These are phyloP conservation scores for Hanseniaspora gamundiae DNA, from an alignment of 1,139 yeast genomes.

Conservation along the genomic window DNA sequence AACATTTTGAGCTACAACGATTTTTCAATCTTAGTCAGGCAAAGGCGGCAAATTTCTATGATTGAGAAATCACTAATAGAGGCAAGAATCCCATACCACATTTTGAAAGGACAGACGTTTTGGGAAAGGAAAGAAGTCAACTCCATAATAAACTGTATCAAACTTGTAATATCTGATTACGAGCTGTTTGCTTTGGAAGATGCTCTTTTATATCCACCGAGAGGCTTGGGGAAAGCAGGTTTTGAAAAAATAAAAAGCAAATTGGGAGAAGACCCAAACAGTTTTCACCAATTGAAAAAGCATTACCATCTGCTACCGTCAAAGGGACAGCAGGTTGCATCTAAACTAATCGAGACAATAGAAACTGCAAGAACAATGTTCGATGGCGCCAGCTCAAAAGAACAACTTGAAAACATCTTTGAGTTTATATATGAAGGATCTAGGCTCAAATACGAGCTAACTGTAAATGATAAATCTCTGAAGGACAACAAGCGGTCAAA, in stretches of 20 bases:
- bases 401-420: conserved; percentile 14
- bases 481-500: conserved; percentile 14
- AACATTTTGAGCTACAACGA: conserved; percentile 39
- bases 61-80: conserved; percentile 52
- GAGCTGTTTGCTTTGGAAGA: conserved; percentile 51
- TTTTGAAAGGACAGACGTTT: conserved; percentile 63
- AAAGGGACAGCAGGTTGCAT: conserved; percentile 15
- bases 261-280: conserved; percentile 11
- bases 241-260: conserved; percentile 29
- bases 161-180: conserved; percentile 42
- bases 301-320: conserved; percentile 11
- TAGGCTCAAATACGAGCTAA: conserved; percentile 17
- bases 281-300: conserved; percentile 16
- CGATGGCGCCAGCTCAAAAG: conserved; percentile 9
- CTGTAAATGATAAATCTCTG: conserved; percentile 19
- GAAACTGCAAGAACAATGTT: conserved; percentile 13
- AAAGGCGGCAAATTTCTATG: conserved; percentile 42
- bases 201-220: conserved; percentile 46
- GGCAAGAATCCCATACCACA: conserved; percentile 46
- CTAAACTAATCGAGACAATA: conserved; percentile 16
- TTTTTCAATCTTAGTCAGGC: conserved; percentile 59
- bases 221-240: conserved; percentile 61
- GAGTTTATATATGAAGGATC: conserved; percentile 21
- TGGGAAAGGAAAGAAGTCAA: conserved; percentile 70
- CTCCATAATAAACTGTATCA: conserved; percentile 48